Evolutionary conservation across 139 green algal genomes (phyloP).

Genomic region (Chlorella vulgaris): DNA sequence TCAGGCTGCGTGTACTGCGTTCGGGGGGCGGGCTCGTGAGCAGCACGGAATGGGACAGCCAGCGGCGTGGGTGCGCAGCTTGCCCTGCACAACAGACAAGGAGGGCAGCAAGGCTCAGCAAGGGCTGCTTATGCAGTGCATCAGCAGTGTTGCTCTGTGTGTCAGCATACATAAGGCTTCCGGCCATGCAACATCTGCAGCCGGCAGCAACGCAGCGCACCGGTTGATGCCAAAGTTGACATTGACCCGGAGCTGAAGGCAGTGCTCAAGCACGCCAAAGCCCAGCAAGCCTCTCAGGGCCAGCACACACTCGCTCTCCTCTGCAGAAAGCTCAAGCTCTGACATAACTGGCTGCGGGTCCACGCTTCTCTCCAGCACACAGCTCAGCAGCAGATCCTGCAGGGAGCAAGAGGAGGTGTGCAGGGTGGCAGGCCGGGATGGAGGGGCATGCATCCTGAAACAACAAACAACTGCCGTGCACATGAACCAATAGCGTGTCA

Average conservation of each 20-base stretch:
- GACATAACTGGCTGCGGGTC: too few relatives aligned
- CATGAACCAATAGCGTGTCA: too few relatives aligned
- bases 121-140: not conserved
- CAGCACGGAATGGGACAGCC: slow-evolving; percentile 57
- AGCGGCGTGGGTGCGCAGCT: slow-evolving; percentile 51
- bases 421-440: too few relatives aligned
- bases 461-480: too few relatives aligned
- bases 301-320: slow-evolving; percentile 49
- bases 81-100: not conserved
- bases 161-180: not conserved
- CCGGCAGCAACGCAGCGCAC: too few relatives aligned
- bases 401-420: too few relatives aligned
- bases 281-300: slow-evolving; percentile 59
- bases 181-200: slow-evolving; percentile 24
- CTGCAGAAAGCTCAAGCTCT: slow-evolving; percentile 1
- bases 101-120: not conserved
- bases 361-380: too few relatives aligned
- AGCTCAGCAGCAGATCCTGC: too few relatives aligned
- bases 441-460: too few relatives aligned
- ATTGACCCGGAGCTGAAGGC: slow-evolving; percentile 48
- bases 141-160: not conserved
- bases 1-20: slow-evolving; percentile 65
- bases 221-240: slow-evolving; percentile 61
- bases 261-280: slow-evolving; percentile 53
- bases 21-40: slow-evolving; percentile 50